Evolutionary conservation across 345 rosid genomes (phyloP), one percentile per base, ranked within the genome.

Genomic region (Erodium maritimum): DNA sequence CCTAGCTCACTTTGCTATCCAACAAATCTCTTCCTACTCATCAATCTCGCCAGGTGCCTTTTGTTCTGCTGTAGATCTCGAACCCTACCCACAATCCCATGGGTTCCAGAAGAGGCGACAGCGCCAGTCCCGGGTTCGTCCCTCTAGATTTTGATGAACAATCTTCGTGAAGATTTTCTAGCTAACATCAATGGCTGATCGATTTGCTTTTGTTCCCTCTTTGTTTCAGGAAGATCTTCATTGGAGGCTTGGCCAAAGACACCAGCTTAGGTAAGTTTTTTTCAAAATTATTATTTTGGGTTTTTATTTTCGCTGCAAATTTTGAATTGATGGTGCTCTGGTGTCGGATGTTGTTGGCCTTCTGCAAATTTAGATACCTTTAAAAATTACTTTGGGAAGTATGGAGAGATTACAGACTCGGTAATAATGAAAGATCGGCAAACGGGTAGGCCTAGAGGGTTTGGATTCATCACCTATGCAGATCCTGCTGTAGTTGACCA

Each of bases 391-490:
- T 79, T 79, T 61, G 73, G 71, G 21, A 73, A 63, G 64, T 79
- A 72, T 58, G 83, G 83, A 42, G 80, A 75, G 57, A 72, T 79
- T 33, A 73, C 77, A 4, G 83, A 79, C 45, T 72, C 74, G 3
- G 83, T 79, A 14, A 79, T 79, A 18, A 79, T 79, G 83, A 75
- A 70, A 62, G 83, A 79, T 63, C 67, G 77, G 53, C 60, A 67
- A 55, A 72, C 83, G 11, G 83, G 83, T 24, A 72, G 66, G 50
- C 83, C 83, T 42, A 57, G 83, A 60, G 83, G 83, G 19, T 79
- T 79, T 54, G 83, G 83, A 61, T 79, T 79, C 54, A 65, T 79
- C 22, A 79, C 83, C 23, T 79, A 69, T 63, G 80, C 77, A 4
- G 83, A 79, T 68, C 75, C 80, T 57, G 67, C 75, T 5, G 76